These are phyloP conservation scores for Yarrowia sp. DNA, from an alignment of 805 yeast genomes.

Conservation along the genomic window DNA sequence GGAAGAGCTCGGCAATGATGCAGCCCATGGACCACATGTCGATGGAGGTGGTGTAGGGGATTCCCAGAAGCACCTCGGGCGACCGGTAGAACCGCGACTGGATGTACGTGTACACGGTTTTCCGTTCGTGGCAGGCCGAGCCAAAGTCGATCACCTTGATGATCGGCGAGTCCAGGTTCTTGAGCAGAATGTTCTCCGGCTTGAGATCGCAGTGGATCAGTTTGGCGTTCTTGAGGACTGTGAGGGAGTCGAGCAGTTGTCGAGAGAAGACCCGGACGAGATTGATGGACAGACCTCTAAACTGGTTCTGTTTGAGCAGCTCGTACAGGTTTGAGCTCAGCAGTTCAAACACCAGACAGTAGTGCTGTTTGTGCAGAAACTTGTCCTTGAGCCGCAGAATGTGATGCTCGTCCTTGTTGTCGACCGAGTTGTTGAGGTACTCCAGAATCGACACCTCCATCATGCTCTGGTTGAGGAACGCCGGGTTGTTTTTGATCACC, in stretches of 20 bases:
- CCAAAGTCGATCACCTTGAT: slow-evolving; percentile 96
- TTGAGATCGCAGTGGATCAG: slow-evolving; percentile 95
- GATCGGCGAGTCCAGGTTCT: slow-evolving; percentile 80
- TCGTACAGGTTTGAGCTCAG: slow-evolving; percentile 89
- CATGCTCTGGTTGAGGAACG: slow-evolving; percentile 86
- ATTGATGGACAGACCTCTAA: slow-evolving; percentile 84
- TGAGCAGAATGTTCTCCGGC: slow-evolving; percentile 90
- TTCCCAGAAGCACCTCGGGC: slow-evolving; percentile 91
- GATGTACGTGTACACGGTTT: slow-evolving; percentile 87
- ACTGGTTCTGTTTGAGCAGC: slow-evolving; percentile 88
- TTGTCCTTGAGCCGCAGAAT: slow-evolving; percentile 82
- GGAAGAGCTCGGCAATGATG: slow-evolving; percentile 84
- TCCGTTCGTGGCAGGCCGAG: slow-evolving; percentile 90
- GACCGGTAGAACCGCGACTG: slow-evolving; percentile 93
- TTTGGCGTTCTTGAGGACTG: slow-evolving; percentile 79
- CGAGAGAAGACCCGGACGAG: slow-evolving; percentile 77
- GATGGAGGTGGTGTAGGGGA: slow-evolving; percentile 89
- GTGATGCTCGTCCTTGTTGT: slow-evolving; percentile 74
- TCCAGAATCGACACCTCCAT: slow-evolving; percentile 90
- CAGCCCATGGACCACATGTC: slow-evolving; percentile 99
- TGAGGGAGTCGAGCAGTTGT: slow-evolving; percentile 82
- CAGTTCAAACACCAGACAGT: slow-evolving; percentile 90
- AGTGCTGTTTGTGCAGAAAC: slow-evolving; percentile 89
- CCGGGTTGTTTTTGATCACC: slow-evolving; percentile 90
- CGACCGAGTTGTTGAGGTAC: slow-evolving; percentile 72